These are phyloP conservation scores for Candida quercuum DNA, from an alignment of 805 yeast genomes.

Conservation along the genomic window DNA sequence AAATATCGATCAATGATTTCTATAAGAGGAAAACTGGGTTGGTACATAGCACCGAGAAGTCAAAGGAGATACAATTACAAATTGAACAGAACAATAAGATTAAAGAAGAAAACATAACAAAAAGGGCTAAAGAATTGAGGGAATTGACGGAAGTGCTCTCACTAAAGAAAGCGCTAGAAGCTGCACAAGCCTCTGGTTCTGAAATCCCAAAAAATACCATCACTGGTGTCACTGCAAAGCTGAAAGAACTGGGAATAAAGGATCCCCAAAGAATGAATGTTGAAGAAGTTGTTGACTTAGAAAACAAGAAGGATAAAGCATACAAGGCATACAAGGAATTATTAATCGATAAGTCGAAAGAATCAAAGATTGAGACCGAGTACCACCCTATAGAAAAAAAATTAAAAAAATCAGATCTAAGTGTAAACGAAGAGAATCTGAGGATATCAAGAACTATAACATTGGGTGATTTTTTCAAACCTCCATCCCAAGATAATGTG, in stretches of 20 bases:
- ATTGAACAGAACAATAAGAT: conserved; percentile 1
- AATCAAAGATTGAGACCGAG: conserved; percentile 1
- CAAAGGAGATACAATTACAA: not conserved
- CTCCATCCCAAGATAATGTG: conserved; percentile 2
- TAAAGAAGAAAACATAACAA: conserved; percentile 7
- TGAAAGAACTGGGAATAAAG: conserved; percentile 34
- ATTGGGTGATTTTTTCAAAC: conserved; percentile 53
- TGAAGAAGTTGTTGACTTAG: conserved; percentile 15
- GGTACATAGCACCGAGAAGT: not conserved
- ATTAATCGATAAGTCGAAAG: conserved; percentile 14
- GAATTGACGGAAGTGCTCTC: conserved; percentile 52
- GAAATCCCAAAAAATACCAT: conserved; percentile 28
- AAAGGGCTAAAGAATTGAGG: conserved; percentile 27
- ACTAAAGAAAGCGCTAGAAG: conserved; percentile 52
- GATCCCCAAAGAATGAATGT: conserved; percentile 27
- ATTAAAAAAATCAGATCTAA: conserved; percentile 50
- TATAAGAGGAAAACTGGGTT: conserved; percentile 10
- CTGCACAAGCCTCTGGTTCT: conserved; percentile 40
- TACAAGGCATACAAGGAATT: conserved; percentile 16
- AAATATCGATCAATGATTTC: conserved; percentile 29
- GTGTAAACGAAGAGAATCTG: conserved; percentile 44
- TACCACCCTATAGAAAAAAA: conserved; percentile 38
- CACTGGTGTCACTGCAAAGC: conserved; percentile 24
- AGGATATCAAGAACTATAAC: conserved; percentile 66
- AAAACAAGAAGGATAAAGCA: conserved; percentile 15